phyloP scores from a whole-genome alignment of 306 rosid genomes.

The Hippophae tibetana region DNA sequence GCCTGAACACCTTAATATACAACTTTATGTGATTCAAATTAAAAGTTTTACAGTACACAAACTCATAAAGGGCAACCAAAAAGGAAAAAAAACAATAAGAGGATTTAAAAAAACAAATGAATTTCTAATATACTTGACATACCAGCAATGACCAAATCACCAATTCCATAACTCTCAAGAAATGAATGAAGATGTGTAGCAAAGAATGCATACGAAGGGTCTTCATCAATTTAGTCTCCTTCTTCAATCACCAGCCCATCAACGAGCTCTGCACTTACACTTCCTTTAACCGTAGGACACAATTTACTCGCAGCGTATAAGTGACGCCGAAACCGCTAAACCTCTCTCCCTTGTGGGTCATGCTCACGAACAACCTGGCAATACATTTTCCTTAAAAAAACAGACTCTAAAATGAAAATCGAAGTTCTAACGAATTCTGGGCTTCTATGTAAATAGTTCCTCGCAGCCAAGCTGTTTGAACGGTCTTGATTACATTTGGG shows the following conservation, averaged over 20 bases:
- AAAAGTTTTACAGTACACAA: conserved; percentile 2
- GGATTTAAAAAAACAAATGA: no score
- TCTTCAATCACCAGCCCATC: conserved; percentile 69
- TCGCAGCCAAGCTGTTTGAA: no score
- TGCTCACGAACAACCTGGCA: conserved; percentile 78
- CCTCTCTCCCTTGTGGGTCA: conserved; percentile 80
- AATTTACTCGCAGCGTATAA: conserved; percentile 33
- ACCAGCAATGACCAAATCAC: conserved; percentile 61
- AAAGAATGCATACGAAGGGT: conserved; percentile 83
- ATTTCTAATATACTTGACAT: conserved; percentile 13
- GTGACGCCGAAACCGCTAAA: conserved; percentile 70
- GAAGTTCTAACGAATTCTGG: no score
- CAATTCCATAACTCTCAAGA: conserved; percentile 55
- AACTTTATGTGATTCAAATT: conserved; percentile 3
- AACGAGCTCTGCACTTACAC: conserved; percentile 58
- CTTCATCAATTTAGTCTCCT: conserved; percentile 79
- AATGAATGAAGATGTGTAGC: conserved; percentile 65
- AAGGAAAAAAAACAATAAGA: not conserved
- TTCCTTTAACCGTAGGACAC: conserved; percentile 55
- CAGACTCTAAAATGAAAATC: no score
- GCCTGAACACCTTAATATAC: conserved; percentile 69
- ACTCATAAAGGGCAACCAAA: not conserved
- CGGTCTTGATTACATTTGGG: no score
- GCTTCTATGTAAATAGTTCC: no score
- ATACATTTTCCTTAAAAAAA: not conserved